phyloP scores from a whole-genome alignment of 2,329 filamentous ascomycete genomes.

The Fusarium penzigii region DNA sequence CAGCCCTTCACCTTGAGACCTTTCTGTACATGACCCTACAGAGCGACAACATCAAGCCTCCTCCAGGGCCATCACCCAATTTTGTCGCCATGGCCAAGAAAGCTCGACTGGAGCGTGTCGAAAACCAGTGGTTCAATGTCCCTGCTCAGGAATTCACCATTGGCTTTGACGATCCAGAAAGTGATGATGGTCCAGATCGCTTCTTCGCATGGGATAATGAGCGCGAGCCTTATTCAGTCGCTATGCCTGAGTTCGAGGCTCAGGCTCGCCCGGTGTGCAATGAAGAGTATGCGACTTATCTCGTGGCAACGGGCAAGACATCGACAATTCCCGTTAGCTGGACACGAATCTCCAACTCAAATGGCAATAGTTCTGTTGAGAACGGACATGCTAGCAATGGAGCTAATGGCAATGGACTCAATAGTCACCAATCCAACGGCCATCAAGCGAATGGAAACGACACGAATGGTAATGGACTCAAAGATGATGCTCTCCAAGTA shows the following conservation, averaged over 20 bases:
- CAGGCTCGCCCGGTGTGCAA: constrained; percentile 16
- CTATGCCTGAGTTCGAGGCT: not conserved
- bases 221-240: constrained; percentile 9
- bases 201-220: constrained; percentile 23
- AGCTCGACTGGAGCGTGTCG: constrained; percentile 2
- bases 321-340: constrained; percentile 3
- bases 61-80: constrained; percentile 2
- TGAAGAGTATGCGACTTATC: constrained; percentile 8
- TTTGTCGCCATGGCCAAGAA: constrained; percentile 12
- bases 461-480: not conserved
- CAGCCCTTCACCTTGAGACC: constrained; percentile 14
- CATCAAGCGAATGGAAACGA: no score
- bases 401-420: no score
- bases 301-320: not conserved
- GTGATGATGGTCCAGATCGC: constrained; percentile 2
- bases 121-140: constrained; percentile 4
- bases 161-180: constrained; percentile 9
- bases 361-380: no score
- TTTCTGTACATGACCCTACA: constrained; percentile 21
- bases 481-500: not conserved
- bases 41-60: not conserved
- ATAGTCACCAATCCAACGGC: no score
- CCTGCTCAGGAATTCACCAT: constrained; percentile 3
- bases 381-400: no score
- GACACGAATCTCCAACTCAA: not conserved